Percentiles rank a stretch among this genome's conserved stretches.
Conservation (phyloP, 1,284 basidiomycete species). For the Cryptococcus floricola region DNA sequence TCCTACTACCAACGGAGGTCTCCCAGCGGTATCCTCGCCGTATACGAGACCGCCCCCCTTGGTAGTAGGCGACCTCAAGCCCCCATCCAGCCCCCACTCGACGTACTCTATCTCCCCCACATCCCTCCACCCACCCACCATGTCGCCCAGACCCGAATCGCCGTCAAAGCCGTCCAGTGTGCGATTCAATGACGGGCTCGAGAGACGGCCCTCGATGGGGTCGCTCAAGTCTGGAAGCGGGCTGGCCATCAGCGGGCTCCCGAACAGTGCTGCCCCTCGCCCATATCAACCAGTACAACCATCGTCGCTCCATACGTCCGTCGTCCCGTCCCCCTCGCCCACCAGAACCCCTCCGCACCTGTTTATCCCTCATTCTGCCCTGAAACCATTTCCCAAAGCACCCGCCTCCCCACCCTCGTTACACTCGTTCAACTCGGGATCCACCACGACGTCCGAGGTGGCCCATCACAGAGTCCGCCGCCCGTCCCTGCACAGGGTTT, state of each 20-base stretch:
- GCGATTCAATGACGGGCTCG: not conserved
- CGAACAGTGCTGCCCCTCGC: not conserved
- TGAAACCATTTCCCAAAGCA: slow-evolving; percentile 4
- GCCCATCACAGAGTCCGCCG: not conserved
- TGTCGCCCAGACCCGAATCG: not conserved
- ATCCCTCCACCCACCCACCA: not conserved
- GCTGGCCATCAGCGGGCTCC: not conserved
- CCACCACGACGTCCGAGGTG: not conserved
- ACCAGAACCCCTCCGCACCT: slow-evolving; percentile 1
- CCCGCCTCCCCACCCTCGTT: not conserved
- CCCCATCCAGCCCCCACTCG: not conserved
- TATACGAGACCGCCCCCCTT: slow-evolving; percentile 11
- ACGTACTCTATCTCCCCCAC: not conserved
- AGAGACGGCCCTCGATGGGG: not conserved
- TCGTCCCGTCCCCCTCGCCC: slow-evolving; percentile 6
- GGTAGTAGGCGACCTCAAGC: not conserved
- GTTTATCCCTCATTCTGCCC: not conserved
- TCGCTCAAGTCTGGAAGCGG: not conserved
- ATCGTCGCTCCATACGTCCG: slow-evolving; percentile 11
- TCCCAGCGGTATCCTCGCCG: not conserved
- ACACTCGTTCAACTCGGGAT: not conserved
- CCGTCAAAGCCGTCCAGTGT: not conserved
- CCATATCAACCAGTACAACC: slow-evolving; percentile 16
- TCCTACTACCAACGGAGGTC: not conserved
- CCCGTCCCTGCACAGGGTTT: not conserved